Conservation (phyloP, 331 rosid species). For the Dryas integrifolia region DNA sequence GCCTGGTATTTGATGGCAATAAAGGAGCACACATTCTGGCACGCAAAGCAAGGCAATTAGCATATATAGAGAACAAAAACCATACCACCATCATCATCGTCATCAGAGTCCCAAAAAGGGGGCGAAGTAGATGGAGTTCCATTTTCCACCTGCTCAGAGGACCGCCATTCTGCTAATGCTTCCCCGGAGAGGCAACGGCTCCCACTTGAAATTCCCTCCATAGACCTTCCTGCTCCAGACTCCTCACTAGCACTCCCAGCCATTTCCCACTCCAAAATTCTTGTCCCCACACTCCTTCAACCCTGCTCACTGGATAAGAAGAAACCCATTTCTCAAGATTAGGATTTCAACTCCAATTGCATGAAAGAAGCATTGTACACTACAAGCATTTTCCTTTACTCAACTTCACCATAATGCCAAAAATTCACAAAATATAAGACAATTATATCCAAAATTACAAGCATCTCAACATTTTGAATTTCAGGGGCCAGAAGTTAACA, state of each 20-base stretch:
- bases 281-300: slow-evolving; percentile 36
- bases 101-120: slow-evolving; percentile 88
- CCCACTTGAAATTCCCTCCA: slow-evolving; percentile 75
- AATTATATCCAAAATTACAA: background rate
- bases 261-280: slow-evolving; percentile 51
- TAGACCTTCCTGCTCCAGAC: slow-evolving; percentile 71
- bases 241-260: slow-evolving; percentile 77
- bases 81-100: slow-evolving; percentile 75
- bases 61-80: background rate
- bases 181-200: slow-evolving; percentile 77
- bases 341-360: slow-evolving; percentile 25
- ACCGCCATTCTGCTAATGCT: slow-evolving; percentile 89
- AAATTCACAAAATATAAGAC: background rate
- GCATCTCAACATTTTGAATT: background rate
- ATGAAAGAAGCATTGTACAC: slow-evolving; percentile 10
- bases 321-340: slow-evolving; percentile 5
- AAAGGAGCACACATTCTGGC: background rate
- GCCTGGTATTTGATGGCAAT: background rate
- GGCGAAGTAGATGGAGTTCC: slow-evolving; percentile 91
- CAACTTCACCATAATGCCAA: background rate
- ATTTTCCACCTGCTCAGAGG: slow-evolving; percentile 94
- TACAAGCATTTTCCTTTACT: background rate
- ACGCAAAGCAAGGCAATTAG: background rate
- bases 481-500: background rate
- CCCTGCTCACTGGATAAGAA: slow-evolving; percentile 37